A percentile compares a stretch with the other conserved stretches of the same genome.
These are phyloP conservation scores for Colletotrichum ledebouriae DNA, from an alignment of 2,329 filamentous ascomycete species.

Conservation along the genomic window DNA sequence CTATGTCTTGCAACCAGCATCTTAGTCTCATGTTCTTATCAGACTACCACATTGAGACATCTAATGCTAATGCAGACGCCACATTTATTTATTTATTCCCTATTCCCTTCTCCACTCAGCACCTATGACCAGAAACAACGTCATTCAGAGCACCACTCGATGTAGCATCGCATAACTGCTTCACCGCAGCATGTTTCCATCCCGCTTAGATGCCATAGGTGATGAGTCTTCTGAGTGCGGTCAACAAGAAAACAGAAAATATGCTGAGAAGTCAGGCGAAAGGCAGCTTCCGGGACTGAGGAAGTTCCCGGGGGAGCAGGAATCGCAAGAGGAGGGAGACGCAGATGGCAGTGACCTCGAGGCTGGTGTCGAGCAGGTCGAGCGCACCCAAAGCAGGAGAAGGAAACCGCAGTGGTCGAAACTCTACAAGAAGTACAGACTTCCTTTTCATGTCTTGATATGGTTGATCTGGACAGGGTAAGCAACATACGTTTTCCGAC, in stretches of 20 bases:
- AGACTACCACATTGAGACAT: neutral
- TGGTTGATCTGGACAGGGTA: slow-evolving; percentile 38
- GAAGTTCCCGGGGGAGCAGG: neutral
- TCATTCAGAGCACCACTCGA: too few relatives aligned
- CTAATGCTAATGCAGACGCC: neutral
- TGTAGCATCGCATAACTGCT: too few relatives aligned
- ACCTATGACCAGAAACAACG: too few relatives aligned
- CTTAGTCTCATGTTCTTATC: slow-evolving; percentile 13
- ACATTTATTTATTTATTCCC: neutral
- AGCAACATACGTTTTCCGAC: neutral
- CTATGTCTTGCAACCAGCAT: neutral
- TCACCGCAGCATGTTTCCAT: too few relatives aligned
- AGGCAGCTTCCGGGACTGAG: neutral
- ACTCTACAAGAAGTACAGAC: slow-evolving; percentile 27
- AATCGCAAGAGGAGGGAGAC: neutral
- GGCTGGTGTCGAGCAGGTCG: slow-evolving; percentile 13
- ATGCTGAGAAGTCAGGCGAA: neutral
- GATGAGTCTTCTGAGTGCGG: too few relatives aligned
- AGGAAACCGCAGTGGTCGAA: slow-evolving; percentile 5
- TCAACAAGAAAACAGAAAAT: too few relatives aligned
- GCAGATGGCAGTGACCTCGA: slow-evolving; percentile 32
- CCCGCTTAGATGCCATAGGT: too few relatives aligned
- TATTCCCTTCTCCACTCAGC: neutral
- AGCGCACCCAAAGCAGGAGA: slow-evolving; percentile 11
- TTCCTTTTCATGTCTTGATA: slow-evolving; percentile 27